Conservation (phyloP, 305 asterid species). For the Fraxinus sp. region DNA sequence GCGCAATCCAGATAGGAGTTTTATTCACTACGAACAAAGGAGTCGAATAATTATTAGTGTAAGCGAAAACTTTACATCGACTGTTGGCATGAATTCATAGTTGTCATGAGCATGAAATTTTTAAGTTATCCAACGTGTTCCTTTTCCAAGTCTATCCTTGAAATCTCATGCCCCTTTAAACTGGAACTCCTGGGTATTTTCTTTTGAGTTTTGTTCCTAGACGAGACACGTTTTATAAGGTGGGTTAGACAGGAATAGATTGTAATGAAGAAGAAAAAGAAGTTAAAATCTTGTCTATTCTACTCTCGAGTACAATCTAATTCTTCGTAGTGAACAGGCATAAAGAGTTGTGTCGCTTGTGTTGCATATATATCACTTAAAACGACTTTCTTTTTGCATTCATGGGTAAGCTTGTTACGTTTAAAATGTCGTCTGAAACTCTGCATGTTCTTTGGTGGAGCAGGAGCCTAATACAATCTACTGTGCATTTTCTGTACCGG, state of each 20-base stretch:
- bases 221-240: neutral
- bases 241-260: neutral
- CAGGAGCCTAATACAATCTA: constrained; percentile 37
- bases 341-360: neutral
- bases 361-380: neutral
- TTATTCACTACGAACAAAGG: neutral
- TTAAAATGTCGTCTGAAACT: neutral
- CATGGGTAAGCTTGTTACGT: neutral
- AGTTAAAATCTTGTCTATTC: neutral
- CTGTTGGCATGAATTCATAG: neutral
- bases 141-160: neutral
- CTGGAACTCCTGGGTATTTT: neutral
- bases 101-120: neutral
- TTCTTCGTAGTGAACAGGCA: neutral
- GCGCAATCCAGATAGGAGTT: neutral
- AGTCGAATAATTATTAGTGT: neutral
- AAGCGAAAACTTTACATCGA: neutral
- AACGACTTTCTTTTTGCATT: neutral
- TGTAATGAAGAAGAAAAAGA: neutral
- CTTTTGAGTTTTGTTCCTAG: neutral
- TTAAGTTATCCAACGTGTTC: neutral
- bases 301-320: neutral
- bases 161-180: neutral
- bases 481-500: constrained; percentile 20
- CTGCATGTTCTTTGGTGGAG: constrained; percentile 3